A percentile compares a stretch with the other conserved stretches of the same genome.
phyloP scores from a whole-genome alignment of 148 eudicot species.

The Camellia granthamiana region DNA sequence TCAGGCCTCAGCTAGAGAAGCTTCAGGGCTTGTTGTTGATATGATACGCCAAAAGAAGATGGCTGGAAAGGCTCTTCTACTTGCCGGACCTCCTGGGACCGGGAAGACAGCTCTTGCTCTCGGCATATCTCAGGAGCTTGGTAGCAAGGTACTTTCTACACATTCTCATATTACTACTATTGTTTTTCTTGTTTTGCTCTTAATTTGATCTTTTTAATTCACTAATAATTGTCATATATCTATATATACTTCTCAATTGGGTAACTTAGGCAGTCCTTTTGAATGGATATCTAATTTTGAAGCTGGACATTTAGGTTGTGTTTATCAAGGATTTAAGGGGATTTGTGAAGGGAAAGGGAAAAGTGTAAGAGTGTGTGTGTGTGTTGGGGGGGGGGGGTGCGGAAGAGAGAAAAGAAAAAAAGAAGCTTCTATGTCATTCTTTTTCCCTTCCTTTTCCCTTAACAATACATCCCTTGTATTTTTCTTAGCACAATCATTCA shows the following conservation, averaged over 20 bases:
- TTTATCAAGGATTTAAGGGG: too few relatives aligned
- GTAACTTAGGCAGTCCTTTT: background rate
- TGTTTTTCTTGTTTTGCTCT: background rate
- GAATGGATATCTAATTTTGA: background rate
- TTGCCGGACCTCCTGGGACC: slow-evolving; percentile 98
- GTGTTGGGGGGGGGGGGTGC: too few relatives aligned
- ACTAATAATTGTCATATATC: background rate
- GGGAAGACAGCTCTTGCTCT: slow-evolving; percentile 98
- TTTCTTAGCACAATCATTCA: too few relatives aligned
- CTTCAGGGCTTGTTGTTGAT: slow-evolving; percentile 90
- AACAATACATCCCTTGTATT: too few relatives aligned
- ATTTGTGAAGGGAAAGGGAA: too few relatives aligned
- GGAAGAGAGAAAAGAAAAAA: too few relatives aligned
- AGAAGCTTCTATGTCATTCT: too few relatives aligned
- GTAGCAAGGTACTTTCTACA: slow-evolving; percentile 63
- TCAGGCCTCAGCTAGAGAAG: slow-evolving; percentile 86
- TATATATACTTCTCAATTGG: background rate
- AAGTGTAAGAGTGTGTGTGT: too few relatives aligned
- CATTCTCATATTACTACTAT: background rate
- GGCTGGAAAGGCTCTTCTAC: slow-evolving; percentile 90
- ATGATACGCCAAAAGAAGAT: slow-evolving; percentile 97
- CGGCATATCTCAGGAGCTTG: slow-evolving; percentile 93
- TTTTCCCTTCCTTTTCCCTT: too few relatives aligned
- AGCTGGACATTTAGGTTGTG: background rate
- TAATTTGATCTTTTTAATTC: background rate